Conservation (phyloP, 306 rosid genomes). For the Ormosia semicastrata region DNA sequence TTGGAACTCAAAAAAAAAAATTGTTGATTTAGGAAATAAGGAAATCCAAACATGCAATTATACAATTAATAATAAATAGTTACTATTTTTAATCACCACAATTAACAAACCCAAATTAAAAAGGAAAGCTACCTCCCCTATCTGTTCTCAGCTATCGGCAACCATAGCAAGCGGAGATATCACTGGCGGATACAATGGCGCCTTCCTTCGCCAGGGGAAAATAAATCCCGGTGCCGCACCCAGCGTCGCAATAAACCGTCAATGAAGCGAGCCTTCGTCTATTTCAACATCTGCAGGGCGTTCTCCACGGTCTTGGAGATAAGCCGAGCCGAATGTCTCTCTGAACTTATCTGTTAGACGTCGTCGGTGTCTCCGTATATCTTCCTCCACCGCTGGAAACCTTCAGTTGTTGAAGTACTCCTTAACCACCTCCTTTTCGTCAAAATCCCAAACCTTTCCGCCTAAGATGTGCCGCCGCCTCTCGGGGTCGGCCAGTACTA, state of each 20-base stretch:
- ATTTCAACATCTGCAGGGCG: conserved; percentile 59
- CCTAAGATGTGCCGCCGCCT: conserved; percentile 81
- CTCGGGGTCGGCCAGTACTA: conserved; percentile 85
- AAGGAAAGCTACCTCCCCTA: neutral
- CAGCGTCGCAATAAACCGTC: conserved; percentile 84
- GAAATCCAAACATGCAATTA: too few relatives aligned
- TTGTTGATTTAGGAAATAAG: neutral
- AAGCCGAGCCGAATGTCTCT: conserved; percentile 79
- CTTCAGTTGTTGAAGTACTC: conserved; percentile 94
- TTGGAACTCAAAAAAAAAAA: too few relatives aligned
- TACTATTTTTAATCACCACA: too few relatives aligned
- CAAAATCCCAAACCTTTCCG: conserved; percentile 90
- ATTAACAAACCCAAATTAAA: too few relatives aligned
- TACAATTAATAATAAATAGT: too few relatives aligned
- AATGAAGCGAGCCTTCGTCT: conserved; percentile 62
- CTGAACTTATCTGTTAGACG: conserved; percentile 84
- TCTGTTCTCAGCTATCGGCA: conserved; percentile 84
- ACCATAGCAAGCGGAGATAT: conserved; percentile 94
- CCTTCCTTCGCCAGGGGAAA: conserved; percentile 90
- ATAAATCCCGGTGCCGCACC: conserved; percentile 99
- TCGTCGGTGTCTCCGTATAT: conserved; percentile 92
- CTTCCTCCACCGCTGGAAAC: conserved; percentile 95
- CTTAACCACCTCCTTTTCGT: conserved; percentile 85
- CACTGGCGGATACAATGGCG: conserved; percentile 65
- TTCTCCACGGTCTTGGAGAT: conserved; percentile 86